These are phyloP conservation scores for Arachis hypogaea DNA, from an alignment of 306 rosid species.

Conservation along the genomic window DNA sequence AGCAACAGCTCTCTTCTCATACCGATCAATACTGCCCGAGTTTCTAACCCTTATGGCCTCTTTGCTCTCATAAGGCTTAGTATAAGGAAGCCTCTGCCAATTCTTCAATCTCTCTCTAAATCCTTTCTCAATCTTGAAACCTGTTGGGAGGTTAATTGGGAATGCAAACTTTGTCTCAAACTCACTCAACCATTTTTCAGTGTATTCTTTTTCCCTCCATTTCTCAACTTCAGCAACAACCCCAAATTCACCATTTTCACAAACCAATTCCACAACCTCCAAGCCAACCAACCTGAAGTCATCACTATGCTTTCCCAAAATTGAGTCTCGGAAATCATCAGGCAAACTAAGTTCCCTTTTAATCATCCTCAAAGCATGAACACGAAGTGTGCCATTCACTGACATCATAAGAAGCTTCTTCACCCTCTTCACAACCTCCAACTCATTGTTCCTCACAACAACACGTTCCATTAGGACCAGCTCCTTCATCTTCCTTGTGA, in stretches of 20 bases:
- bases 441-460: slow-evolving; percentile 49
- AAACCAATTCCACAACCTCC: slow-evolving; percentile 66
- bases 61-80: slow-evolving; percentile 71
- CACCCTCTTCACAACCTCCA: slow-evolving; percentile 58
- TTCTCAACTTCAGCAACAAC: slow-evolving; percentile 54
- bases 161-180: slow-evolving; percentile 72
- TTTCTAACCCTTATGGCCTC: slow-evolving; percentile 43
- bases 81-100: slow-evolving; percentile 84
- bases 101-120: slow-evolving; percentile 68
- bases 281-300: slow-evolving; percentile 60
- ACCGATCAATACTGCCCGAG: slow-evolving; percentile 62
- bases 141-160: slow-evolving; percentile 72
- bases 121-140: slow-evolving; percentile 61
- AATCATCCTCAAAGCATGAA: slow-evolving; percentile 73
- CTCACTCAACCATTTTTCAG: slow-evolving; percentile 86
- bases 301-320: slow-evolving; percentile 49
- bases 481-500: slow-evolving; percentile 46
- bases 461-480: slow-evolving; percentile 53
- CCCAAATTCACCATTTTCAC: slow-evolving; percentile 45
- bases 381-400: slow-evolving; percentile 48
- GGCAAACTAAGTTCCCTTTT: slow-evolving; percentile 80
- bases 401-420: slow-evolving; percentile 77
- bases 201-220: slow-evolving; percentile 76
- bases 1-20: slow-evolving; percentile 76
- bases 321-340: slow-evolving; percentile 69